Conservation (phyloP, 345 rosid species). For the Camelina sativa region DNA sequence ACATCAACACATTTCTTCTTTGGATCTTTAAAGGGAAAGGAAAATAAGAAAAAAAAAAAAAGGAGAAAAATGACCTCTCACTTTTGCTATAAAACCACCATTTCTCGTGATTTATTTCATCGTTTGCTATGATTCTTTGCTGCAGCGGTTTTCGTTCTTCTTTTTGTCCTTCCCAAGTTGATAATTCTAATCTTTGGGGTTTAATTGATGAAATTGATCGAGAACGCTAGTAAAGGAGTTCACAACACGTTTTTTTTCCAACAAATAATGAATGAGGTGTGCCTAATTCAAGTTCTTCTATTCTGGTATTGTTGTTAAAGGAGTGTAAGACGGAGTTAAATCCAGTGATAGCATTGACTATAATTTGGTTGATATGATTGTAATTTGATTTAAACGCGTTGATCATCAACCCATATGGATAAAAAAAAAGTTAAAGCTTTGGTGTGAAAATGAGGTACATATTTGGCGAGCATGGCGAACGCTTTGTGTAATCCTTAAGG, state of each 20-base stretch:
- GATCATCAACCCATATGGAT: no score
- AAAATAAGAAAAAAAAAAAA: conserved; percentile 17
- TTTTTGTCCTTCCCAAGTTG: conserved; percentile 20
- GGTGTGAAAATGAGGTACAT: no score
- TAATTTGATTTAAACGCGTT: background rate
- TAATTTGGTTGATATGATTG: background rate
- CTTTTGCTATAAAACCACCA: conserved; percentile 28
- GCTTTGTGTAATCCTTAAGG: no score
- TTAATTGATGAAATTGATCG: conserved; percentile 18
- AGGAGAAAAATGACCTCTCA: conserved; percentile 17
- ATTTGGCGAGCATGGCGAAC: no score
- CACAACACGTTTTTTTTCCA: background rate
- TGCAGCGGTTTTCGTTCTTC: background rate
- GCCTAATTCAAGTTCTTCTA: background rate
- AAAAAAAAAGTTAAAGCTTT: no score
- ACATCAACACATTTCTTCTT: conserved; percentile 37
- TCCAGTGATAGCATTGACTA: background rate
- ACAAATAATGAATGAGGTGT: conserved; percentile 14
- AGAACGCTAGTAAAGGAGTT: conserved; percentile 24
- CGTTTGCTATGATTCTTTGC: conserved; percentile 22
- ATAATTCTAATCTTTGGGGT: conserved; percentile 20
- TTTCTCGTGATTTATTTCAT: conserved; percentile 37
- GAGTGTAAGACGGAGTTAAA: background rate
- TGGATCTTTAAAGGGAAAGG: conserved; percentile 40
- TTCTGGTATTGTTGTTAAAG: background rate